Conservation (phyloP, 495 filamentous ascomycete genomes). For the Acidiella bohemica region DNA sequence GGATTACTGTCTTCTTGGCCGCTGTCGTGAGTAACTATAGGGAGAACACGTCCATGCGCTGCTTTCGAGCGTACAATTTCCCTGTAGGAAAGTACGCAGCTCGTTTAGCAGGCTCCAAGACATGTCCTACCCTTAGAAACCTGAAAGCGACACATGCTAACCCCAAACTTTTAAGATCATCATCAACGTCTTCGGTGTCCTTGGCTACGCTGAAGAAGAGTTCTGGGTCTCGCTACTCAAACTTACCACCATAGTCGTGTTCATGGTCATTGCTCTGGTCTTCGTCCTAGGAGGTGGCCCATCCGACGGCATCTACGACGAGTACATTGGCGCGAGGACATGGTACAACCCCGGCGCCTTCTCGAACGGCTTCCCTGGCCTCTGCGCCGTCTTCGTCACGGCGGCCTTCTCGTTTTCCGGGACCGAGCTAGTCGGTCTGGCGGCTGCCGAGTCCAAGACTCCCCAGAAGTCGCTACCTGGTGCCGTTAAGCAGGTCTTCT, state of each 20-base stretch:
- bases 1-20: conserved; percentile 36
- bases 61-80: too few species aligned
- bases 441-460: conserved; percentile 35
- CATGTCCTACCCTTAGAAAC: too few species aligned
- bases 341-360: conserved; percentile 49
- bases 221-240: conserved; percentile 39
- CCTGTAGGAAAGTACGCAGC: too few species aligned
- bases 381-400: conserved; percentile 51
- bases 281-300: conserved; percentile 23
- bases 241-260: conserved; percentile 33
- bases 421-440: conserved; percentile 39
- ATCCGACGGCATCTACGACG: conserved; percentile 27
- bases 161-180: too few species aligned
- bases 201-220: conserved; percentile 42
- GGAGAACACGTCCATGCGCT: too few species aligned
- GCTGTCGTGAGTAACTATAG: too few species aligned
- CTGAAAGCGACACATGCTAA: too few species aligned
- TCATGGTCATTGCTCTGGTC: conserved; percentile 31
- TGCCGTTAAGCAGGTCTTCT: conserved; percentile 36
- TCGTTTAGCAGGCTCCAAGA: too few species aligned
- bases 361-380: conserved; percentile 55
- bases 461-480: conserved; percentile 33
- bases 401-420: conserved; percentile 56
- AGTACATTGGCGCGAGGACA: conserved; percentile 27
- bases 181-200: conserved; percentile 36